phyloP scores from a whole-genome alignment of 179 eudicot genomes.

The Camellia oleifera region DNA sequence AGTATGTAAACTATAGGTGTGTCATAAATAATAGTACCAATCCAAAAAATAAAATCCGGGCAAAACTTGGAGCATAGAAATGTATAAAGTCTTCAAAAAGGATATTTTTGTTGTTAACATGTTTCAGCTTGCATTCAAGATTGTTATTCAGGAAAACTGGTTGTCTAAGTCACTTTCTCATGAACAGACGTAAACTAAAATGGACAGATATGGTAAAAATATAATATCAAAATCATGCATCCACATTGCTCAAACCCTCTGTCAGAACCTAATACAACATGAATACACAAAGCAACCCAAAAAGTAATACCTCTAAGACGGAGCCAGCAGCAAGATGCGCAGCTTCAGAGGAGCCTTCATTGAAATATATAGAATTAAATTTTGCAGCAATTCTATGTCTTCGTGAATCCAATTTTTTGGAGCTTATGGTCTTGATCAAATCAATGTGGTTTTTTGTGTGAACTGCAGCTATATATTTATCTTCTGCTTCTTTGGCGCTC shows the following conservation, averaged over 20 bases:
- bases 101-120: not conserved
- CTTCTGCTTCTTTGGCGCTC: conserved; percentile 72
- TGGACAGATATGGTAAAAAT: no score
- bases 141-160: not conserved
- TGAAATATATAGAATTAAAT: conserved; percentile 81
- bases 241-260: not conserved
- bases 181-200: not conserved
- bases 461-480: conserved; percentile 64
- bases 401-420: conserved; percentile 43
- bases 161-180: not conserved
- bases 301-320: conserved; percentile 61
- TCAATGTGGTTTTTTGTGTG: conserved; percentile 72
- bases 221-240: not conserved
- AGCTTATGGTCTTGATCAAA: conserved; percentile 71
- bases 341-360: conserved; percentile 89
- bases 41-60: not conserved
- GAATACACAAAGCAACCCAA: not conserved
- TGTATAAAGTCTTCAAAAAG: not conserved
- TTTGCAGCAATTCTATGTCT: conserved; percentile 53
- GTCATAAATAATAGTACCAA: not conserved
- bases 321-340: conserved; percentile 96
- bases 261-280: not conserved
- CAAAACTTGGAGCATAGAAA: not conserved
- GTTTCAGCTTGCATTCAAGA: not conserved
- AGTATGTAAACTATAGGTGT: not conserved